Base-by-base conservation (phyloP, 495 filamentous ascomycete genomes). In the Trichoderma reesei region DNA sequence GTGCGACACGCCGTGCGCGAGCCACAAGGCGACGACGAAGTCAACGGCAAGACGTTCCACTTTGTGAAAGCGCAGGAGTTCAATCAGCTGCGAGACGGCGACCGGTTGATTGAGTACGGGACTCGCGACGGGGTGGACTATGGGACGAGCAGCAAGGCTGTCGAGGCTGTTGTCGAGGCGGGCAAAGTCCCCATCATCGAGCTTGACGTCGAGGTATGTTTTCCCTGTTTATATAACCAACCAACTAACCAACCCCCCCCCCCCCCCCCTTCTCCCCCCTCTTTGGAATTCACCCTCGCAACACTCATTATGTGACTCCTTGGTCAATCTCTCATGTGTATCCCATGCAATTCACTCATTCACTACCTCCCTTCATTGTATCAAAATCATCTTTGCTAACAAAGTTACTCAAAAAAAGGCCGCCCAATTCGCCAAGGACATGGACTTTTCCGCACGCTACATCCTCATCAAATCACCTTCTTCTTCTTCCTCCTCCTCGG, bases 351-450 rank as follows among this genome's bases (percentile, higher is more conserved):
- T 10, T 5, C 11, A 8, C 20, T 41, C 63, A 65, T 51, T 64
- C 59, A 16, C 67, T 70, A 66, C 72, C 26, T 66, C 26, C 36
- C 13, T 61, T 0, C 33, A 46, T 0, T 39, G 46, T 26, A 41
- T 31, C 76, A 88, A 88, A 26, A 26, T 26, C 26, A 26, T 26
- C 26, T 26, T 26, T 26, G 26, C 26, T 26, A 1, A 26, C 26
- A 26, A 26, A 26, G 26, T 26, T 26, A 26, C 26, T 26, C 26
- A 26, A 26, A 26, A 26, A 26, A 26, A 26, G 91, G 66, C 86
- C 85, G 66, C 89, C 81, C 79, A 91, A 88, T 73, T 76, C 74
- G 84, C 91, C 51, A 90, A 88, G 70, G 83, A 84, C 64, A 83
- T 83, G 42, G 80, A 86, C 67, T 83, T 89, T 62, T 78, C 85